These are phyloP conservation scores for Suillus weaverae DNA, from an alignment of 768 basidiomycete species.

Conservation along the genomic window DNA sequence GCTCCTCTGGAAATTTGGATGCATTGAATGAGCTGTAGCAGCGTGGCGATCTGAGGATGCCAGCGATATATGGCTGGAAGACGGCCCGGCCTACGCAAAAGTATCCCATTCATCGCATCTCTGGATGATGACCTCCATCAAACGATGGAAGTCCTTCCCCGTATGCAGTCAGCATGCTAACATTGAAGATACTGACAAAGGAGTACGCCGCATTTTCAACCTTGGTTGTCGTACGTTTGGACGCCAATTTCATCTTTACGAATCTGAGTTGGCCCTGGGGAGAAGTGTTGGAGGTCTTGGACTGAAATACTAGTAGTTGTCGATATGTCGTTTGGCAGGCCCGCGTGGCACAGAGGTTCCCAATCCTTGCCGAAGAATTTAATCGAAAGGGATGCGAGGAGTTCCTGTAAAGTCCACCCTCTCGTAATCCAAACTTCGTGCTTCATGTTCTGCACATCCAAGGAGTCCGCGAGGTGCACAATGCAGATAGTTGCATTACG, in stretches of 20 bases:
- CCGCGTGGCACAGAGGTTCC: neutral
- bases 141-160: conserved; percentile 23
- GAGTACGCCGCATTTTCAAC: conserved; percentile 27
- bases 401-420: conserved; percentile 11
- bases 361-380: conserved; percentile 1
- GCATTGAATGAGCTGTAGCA: conserved; percentile 12
- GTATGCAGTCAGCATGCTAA: conserved; percentile 16
- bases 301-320: conserved; percentile 2
- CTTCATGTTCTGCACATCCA: neutral
- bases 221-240: conserved; percentile 23
- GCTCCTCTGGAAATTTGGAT: neutral
- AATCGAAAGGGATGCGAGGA: conserved; percentile 1
- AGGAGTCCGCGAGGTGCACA: conserved; percentile 9
- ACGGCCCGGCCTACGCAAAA: conserved; percentile 23
- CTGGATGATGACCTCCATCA: conserved; percentile 25
- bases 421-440: conserved; percentile 15
- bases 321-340: neutral
- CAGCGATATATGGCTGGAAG: conserved; percentile 14
- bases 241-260: conserved; percentile 22
- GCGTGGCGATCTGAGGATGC: conserved; percentile 17
- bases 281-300: conserved; percentile 1
- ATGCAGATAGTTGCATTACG: conserved; percentile 15
- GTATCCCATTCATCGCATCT: conserved; percentile 25
- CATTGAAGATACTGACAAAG: conserved; percentile 26
- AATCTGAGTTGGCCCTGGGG: neutral